Conservation (phyloP, 108 stramenopile species). For the Pseudonitzschia multiseries region DNA sequence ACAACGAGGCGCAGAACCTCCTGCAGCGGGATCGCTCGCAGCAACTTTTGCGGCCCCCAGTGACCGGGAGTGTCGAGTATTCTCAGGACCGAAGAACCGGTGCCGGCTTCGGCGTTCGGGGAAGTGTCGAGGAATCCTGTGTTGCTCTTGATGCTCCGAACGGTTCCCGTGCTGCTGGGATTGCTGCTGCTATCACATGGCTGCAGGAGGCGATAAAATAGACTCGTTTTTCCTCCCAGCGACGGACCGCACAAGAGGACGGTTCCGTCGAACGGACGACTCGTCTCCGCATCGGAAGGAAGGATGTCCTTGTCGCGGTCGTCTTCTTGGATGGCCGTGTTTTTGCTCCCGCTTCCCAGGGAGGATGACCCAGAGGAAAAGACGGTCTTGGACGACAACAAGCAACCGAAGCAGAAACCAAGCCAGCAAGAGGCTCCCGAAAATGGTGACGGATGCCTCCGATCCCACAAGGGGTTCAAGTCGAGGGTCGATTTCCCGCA, state of each 20-base stretch:
- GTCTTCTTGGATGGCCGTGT: slow-evolving; percentile 39
- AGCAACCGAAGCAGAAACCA: slow-evolving; percentile 2
- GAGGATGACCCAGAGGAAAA: slow-evolving; percentile 10
- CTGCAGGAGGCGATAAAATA: slow-evolving; percentile 38
- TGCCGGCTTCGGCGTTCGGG: not conserved
- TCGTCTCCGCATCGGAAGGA: not conserved
- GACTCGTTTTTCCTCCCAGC: slow-evolving; percentile 42
- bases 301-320: slow-evolving; percentile 30
- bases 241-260: slow-evolving; percentile 51
- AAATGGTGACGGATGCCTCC: slow-evolving; percentile 33
- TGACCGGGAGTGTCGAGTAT: slow-evolving; percentile 79
- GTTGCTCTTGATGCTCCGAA: slow-evolving; percentile 66
- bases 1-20: slow-evolving; percentile 42
- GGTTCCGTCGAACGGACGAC: slow-evolving; percentile 35
- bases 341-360: slow-evolving; percentile 11
- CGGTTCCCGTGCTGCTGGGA: slow-evolving; percentile 37
- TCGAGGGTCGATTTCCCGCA: slow-evolving; percentile 39
- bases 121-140: slow-evolving; percentile 35
- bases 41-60: slow-evolving; percentile 26
- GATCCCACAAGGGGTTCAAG: slow-evolving; percentile 44
- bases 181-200: not conserved
- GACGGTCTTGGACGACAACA: not conserved
- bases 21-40: slow-evolving; percentile 9
- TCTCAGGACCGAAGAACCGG: slow-evolving; percentile 23
- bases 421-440: slow-evolving; percentile 22